phyloP scores from a whole-genome alignment of 2,329 filamentous ascomycete genomes.

The Lachnellula arida region DNA sequence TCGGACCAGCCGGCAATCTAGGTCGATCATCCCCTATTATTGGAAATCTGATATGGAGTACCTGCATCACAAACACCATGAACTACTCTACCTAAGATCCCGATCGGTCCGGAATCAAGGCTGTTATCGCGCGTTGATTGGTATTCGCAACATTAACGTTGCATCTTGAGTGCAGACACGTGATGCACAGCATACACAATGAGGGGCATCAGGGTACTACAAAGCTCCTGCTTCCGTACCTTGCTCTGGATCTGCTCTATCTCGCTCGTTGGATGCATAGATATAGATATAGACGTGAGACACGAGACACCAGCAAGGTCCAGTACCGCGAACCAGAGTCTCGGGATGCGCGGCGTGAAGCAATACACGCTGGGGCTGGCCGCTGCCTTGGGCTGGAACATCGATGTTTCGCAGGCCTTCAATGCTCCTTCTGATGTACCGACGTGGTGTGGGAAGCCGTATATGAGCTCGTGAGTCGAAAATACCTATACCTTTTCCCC shows the following conservation, averaged over 20 bases:
- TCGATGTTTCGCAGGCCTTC: constrained; percentile 9
- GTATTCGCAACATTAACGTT: constrained; percentile 5
- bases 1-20: too few relatives aligned
- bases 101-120: neutral
- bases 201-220: neutral
- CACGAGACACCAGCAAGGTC: too few relatives aligned
- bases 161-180: constrained; percentile 1
- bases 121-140: neutral
- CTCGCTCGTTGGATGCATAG: neutral
- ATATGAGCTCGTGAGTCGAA: constrained; percentile 36
- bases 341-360: neutral
- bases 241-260: neutral
- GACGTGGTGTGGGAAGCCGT: constrained; percentile 42
- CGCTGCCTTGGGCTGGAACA: neutral
- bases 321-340: neutral
- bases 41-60: too few relatives aligned
- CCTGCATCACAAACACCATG: too few relatives aligned
- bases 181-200: constrained; percentile 2
- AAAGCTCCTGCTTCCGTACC: neutral
- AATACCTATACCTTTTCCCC: too few relatives aligned
- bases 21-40: too few relatives aligned
- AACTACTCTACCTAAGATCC: neutral
- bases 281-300: neutral
- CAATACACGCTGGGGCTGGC: neutral
- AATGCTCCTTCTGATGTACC: constrained; percentile 21